Base-by-base conservation (phyloP, 2,329 filamentous ascomycete species). In the Fusarium globosum region DNA sequence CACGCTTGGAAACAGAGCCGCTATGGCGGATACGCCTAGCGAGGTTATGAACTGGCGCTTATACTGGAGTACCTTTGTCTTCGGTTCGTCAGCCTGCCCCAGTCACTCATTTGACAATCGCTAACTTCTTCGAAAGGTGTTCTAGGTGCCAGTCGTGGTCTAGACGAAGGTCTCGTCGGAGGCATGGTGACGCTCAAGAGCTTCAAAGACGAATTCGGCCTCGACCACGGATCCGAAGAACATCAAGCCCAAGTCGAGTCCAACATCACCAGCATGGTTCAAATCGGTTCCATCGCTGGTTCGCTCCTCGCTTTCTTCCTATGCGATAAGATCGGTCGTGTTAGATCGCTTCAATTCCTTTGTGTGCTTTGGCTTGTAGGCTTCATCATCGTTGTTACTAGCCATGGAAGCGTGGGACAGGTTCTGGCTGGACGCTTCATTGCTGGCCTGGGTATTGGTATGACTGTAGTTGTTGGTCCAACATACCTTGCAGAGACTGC, bases 251-350 rank as follows among this genome's bases (percentile, higher is more conserved):
- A 90, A 77, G 89, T 90, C 79, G 88, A 90, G 79, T 88, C 86
- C 66, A 93, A 93, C 78, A 90, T 93, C 60, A 90, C 90, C 1
- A 87, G 89, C 30, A 93, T 93, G 91, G 91, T 93, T 0, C 91
- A 93, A 78, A 88, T 93, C 73, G 91, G 91, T 21, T 90, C 87
- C 15, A 90, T 93, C 30, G 88, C 85, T 6, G 91, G 91, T 23
- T 90, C 76, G 84, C 89, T 71, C 84, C 86, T 42, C 85, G 88
- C 48, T 0, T 90, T 90, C 0, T 45, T 69, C 57, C 49, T 69
- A 0, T 69, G 66, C 49, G 66, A 69, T 9, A 69, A 68, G 43
- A 63, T 69, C 0, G 66, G 66, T 6, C 66, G 66, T 51, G 66
- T 69, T 7, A 21, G 66, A 6, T 69, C 66, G 1, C 65, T 69